Evolutionary conservation across 73 alveolate species (phyloP), one percentile per base, ranked within the genome.

Genomic region (Durusdinium trenchii): DNA sequence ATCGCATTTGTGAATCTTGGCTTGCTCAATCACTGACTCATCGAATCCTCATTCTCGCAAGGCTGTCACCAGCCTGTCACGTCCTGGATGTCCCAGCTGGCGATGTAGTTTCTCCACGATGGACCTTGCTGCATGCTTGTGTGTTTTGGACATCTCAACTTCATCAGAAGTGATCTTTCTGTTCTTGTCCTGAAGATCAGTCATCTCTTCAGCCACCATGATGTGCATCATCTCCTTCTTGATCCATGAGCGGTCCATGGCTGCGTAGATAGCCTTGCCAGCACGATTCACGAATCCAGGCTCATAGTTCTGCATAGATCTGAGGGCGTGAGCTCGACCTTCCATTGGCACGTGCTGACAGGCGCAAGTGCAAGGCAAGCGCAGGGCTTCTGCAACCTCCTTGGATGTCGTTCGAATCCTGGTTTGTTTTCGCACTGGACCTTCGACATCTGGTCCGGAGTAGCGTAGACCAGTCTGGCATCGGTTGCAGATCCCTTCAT

Each of bases 231-330:
- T 35, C 50, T 43, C 47, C 4, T 47, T 6, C 62, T 47, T 30
- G 0, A 57, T 43, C 54, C 51, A 40, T 7, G 30, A 3, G 10
- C 48, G 43, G 0, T 60, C 84, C 95, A 86, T 43, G 50, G 40
- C 62, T 3, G 20, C 9, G 84, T 86, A 60, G 51, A 86, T n/a
- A 10, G 84, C 95, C 36, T 12, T 3, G 0, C 84, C 82, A 0
- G 95, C 95, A 1, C 6, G 18, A 6, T 7, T 5, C 64, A 57
- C 95, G 48, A 86, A 86, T 10, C 95, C 95, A 0, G 1, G 2
- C 69, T 86, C 95, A n/a, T 86, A 86, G 84, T 86, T 86, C 36
- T 86, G 95, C 95, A 86, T 60, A 16, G 36, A 9, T 6, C 36
- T 28, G 38, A 60, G 38, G 20, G 40, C 95, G 0, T 10, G 35